Percentiles rank a stretch among this genome's conserved stretches.
Conservation (phyloP, 129 eudicot genomes). For the Kitagawia praeruptora region DNA sequence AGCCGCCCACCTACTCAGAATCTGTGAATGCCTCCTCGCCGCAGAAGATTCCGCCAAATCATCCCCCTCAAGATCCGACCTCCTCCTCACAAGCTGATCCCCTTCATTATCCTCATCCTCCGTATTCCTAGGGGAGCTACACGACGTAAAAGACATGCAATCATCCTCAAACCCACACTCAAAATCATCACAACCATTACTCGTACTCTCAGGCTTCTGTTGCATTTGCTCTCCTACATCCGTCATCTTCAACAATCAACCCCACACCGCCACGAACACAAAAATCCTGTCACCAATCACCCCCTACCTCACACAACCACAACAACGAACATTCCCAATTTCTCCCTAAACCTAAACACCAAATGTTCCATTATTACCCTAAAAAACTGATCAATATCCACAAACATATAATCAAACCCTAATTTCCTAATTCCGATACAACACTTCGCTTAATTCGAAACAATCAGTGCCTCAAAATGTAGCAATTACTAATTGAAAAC, state of each 20-base stretch:
- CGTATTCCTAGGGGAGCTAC: constrained; percentile 64
- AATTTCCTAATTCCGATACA: neutral
- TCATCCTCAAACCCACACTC: constrained; percentile 91
- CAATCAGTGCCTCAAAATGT: neutral
- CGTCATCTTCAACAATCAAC: constrained; percentile 40
- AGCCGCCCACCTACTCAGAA: constrained; percentile 91
- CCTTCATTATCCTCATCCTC: constrained; percentile 80
- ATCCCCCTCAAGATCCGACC: constrained; percentile 96
- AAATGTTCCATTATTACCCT: neutral
- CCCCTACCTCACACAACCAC: constrained; percentile 16
- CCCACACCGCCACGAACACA: constrained; percentile 13
- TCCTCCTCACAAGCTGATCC: constrained; percentile 81
- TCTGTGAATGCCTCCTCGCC: constrained; percentile 83
- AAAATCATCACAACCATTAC: constrained; percentile 42
- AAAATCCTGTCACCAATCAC: constrained; percentile 19
- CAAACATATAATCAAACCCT: neutral
- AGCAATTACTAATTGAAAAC: neutral
- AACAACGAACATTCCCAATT: neutral
- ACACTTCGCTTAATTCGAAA: neutral
- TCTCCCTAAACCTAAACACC: constrained; percentile 6
- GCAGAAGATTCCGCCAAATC: constrained; percentile 95
- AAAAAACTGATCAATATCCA: neutral
- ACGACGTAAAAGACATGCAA: constrained; percentile 86
- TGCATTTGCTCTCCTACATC: constrained; percentile 63
- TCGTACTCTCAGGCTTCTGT: constrained; percentile 71